Base-by-base conservation (phyloP, 176 grass and related monocot species). In the Paspalum notatum region DNA sequence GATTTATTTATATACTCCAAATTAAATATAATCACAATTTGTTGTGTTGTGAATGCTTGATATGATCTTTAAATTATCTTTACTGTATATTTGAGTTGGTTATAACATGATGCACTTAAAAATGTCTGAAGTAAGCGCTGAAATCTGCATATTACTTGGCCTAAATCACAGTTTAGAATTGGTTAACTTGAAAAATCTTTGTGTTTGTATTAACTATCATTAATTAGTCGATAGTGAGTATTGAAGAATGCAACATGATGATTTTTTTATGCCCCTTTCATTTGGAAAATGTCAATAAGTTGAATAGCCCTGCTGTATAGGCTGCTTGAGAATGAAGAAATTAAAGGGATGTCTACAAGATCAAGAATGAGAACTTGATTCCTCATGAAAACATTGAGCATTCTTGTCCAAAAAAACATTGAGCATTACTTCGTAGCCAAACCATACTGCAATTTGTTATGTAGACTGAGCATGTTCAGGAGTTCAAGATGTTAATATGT, bases 311-410 rank as follows among this genome's bases (percentile, higher is more conserved):
- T 79, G 11, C 21, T 66, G 26, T 40, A 78, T 63, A 78, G 16
- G 48, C 32, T 79, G 47, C 7, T 58, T 48, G 15, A 14, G 1
- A 81, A 59, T 20, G 41, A 69, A 59, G 24, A 59, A 69, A 47
- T 40, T 59, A 71, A 47, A 20, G 11, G 16, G 18, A 40, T 65
- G 49, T 17, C 18, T 65, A 21, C 51, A 78, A 63, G 44, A 64
- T 38, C 9, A 62, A 2, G 25, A 77, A 32, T 10, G 47, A 38
- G 12, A 9, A 4, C 48, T 76, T 18, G 8, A 68, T 80, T 47
- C 53, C 78, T 81, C 25, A 24, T 82, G 55, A 72, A 61, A 61
- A 71, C 27, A 32, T 21, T 52, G 45, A 62, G 48, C 66, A 71
- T 53, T 11, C 32, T 32, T 3, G 32, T 32, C 32, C 32, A 32